These are phyloP conservation scores for Verticillium nonalfalfae DNA, from an alignment of 2,329 filamentous ascomycete genomes.

Conservation along the genomic window DNA sequence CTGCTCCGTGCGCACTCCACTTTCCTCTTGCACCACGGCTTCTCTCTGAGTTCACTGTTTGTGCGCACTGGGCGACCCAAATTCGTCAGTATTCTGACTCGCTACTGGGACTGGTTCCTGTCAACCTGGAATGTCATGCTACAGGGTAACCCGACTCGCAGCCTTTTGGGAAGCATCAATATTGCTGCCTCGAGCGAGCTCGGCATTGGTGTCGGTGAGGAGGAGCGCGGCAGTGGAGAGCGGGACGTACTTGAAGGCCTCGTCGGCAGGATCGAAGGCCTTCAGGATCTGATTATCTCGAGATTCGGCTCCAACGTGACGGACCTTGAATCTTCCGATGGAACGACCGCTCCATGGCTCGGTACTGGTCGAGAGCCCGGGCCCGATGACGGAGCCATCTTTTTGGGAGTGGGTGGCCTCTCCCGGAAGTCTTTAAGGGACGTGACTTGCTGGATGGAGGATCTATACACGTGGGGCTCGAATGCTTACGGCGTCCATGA, in stretches of 20 bases:
- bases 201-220: conserved; percentile 89
- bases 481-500: conserved; percentile 80
- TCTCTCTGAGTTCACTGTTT: conserved; percentile 66
- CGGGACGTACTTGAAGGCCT: conserved; percentile 90
- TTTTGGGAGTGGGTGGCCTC: conserved; percentile 72
- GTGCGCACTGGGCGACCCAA: conserved; percentile 55
- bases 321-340: conserved; percentile 15
- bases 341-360: conserved; percentile 51
- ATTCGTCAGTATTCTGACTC: conserved; percentile 66
- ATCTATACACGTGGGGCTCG: conserved; percentile 77
- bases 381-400: conserved; percentile 77
- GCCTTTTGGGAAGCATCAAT: conserved; percentile 77
- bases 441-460: conserved; percentile 81
- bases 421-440: conserved; percentile 65
- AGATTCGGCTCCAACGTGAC: conserved; percentile 58
- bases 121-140: conserved; percentile 84
- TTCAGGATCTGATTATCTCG: conserved; percentile 83
- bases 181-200: conserved; percentile 86
- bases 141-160: conserved; percentile 78
- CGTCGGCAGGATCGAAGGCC: conserved; percentile 68
- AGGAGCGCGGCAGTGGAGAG: conserved; percentile 90
- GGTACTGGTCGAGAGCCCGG: conserved; percentile 62
- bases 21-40: conserved; percentile 83
- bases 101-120: conserved; percentile 71
- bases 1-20: conserved; percentile 74